phyloP scores from a whole-genome alignment of 2,329 filamentous ascomycete genomes.

The Shiraia bambusicola region DNA sequence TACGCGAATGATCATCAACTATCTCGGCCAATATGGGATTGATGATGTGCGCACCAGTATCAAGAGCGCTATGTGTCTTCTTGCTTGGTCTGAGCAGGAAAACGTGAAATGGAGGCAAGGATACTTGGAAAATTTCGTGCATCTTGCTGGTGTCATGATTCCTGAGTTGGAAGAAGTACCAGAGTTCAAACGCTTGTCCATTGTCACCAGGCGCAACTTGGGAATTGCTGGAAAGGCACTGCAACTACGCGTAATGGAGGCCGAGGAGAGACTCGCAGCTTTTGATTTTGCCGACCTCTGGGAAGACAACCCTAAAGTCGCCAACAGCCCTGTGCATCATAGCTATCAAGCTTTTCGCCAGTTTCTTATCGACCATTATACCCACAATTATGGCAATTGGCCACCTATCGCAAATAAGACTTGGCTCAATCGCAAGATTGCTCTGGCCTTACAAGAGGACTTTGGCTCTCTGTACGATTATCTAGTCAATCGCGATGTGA shows the following conservation, averaged over 20 bases:
- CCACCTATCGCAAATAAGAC: conserved; percentile 50
- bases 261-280: conserved; percentile 60
- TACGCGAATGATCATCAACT: conserved; percentile 61
- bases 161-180: conserved; percentile 49
- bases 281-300: conserved; percentile 67
- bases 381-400: conserved; percentile 61
- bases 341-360: conserved; percentile 62
- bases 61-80: conserved; percentile 60
- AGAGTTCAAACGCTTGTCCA: conserved; percentile 61
- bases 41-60: conserved; percentile 66
- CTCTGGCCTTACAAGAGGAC: conserved; percentile 61
- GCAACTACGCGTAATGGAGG: conserved; percentile 62
- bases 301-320: conserved; percentile 42
- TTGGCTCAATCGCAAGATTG: conserved; percentile 64
- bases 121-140: conserved; percentile 67
- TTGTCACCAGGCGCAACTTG: conserved; percentile 63
- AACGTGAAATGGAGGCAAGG: conserved; percentile 66
- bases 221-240: conserved; percentile 63
- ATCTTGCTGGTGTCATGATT: conserved; percentile 63
- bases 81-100: conserved; percentile 66
- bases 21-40: conserved; percentile 60
- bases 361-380: conserved; percentile 63
- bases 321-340: conserved; percentile 49
- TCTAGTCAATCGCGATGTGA: conserved; percentile 65
- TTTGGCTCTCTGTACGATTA: conserved; percentile 72